Conservation (phyloP, 495 filamentous ascomycete genomes). For the Cercophora newfieldiana region DNA sequence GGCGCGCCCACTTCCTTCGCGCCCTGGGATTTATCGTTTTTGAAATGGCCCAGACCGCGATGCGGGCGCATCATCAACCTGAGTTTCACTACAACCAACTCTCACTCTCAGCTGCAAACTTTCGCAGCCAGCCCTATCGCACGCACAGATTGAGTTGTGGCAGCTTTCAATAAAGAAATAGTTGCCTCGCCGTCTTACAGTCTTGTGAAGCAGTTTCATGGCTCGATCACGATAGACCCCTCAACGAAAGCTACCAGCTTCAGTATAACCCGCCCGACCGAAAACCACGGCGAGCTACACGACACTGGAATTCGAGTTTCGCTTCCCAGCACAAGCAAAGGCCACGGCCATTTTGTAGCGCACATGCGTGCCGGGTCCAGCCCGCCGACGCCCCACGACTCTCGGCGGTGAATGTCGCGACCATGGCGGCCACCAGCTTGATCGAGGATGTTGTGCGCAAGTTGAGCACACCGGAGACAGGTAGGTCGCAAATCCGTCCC, state of each 20-base stretch:
- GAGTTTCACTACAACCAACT: not conserved
- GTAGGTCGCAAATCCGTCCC: conserved; percentile 31
- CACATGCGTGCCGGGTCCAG: conserved; percentile 17
- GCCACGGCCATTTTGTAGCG: not conserved
- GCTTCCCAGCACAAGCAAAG: not conserved
- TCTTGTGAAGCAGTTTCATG: conserved; percentile 3
- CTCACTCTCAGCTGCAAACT: not conserved
- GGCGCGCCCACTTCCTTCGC: conserved; percentile 29
- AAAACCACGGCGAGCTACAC: too few species aligned
- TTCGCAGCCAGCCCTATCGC: not conserved
- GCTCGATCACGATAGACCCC: conserved; percentile 4
- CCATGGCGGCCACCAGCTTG: conserved; percentile 48
- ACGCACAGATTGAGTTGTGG: not conserved
- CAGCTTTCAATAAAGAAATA: not conserved
- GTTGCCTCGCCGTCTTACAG: not conserved
- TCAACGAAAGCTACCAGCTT: not conserved
- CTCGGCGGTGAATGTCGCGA: conserved; percentile 36
- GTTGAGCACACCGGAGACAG: conserved; percentile 52
- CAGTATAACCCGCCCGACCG: not conserved
- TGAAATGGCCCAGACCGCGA: conserved; percentile 9
- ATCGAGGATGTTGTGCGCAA: conserved; percentile 57
- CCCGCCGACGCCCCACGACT: conserved; percentile 15
- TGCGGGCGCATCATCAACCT: conserved; percentile 12
- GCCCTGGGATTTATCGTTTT: conserved; percentile 32
- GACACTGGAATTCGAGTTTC: not conserved